Conservation (phyloP, 2,329 filamentous ascomycete genomes). For the Penicillium sp. region DNA sequence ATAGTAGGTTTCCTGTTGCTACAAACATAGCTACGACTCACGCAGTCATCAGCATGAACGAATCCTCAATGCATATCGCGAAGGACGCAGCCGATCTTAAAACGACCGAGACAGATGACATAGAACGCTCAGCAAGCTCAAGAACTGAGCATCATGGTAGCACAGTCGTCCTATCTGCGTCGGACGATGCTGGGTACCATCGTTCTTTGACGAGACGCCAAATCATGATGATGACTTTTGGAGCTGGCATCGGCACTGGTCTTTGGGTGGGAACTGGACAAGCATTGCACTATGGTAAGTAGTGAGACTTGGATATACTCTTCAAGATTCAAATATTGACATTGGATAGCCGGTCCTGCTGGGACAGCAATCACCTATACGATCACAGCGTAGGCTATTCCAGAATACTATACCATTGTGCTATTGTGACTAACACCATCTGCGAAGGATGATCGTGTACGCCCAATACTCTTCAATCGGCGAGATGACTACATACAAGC, state of each 20-base stretch:
- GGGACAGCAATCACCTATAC: constrained; percentile 37
- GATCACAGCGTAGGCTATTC: constrained; percentile 25
- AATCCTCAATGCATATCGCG: background rate
- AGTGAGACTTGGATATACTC: background rate
- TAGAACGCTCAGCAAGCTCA: constrained; percentile 16
- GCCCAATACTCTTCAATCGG: constrained; percentile 35
- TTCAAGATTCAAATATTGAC: background rate
- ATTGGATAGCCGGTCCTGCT: constrained; percentile 30
- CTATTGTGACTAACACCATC: background rate
- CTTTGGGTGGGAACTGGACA: constrained; percentile 41
- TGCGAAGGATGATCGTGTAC: constrained; percentile 33
- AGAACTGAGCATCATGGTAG: constrained; percentile 13
- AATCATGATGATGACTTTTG: constrained; percentile 44
- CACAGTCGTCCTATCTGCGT: constrained; percentile 9
- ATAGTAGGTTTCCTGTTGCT: background rate
- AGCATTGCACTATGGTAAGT: constrained; percentile 33
- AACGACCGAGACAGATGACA: constrained; percentile 5
- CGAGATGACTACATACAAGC: constrained; percentile 35
- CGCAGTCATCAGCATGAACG: background rate
- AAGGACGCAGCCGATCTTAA: constrained; percentile 4
- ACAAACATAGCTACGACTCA: background rate
- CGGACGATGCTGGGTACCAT: constrained; percentile 31
- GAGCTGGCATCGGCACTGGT: constrained; percentile 38
- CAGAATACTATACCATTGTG: background rate
- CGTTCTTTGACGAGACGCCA: constrained; percentile 34